phyloP scores from a whole-genome alignment of 1,284 basidiomycete species.

The Leccinum pachyderme region DNA sequence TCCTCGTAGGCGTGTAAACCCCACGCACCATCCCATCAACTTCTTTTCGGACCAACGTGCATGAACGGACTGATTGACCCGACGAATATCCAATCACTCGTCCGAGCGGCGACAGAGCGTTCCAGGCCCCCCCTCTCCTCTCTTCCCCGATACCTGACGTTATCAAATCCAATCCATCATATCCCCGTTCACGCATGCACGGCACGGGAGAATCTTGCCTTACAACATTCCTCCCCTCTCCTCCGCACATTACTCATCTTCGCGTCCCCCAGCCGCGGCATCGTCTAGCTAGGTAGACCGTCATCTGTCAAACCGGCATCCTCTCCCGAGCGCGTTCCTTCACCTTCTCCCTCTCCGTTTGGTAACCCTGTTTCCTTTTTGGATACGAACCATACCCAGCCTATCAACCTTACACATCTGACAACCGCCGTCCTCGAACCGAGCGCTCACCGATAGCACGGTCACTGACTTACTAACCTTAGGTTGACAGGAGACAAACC shows the following conservation, averaged over 20 bases:
- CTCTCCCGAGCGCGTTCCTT: background rate
- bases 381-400: background rate
- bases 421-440: background rate
- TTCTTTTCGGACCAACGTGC: background rate
- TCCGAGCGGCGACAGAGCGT: background rate
- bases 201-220: background rate
- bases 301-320: background rate
- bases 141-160: background rate
- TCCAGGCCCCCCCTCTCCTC: background rate
- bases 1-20: background rate
- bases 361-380: background rate
- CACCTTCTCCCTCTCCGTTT: background rate
- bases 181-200: background rate
- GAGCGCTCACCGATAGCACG: background rate
- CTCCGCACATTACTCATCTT: background rate
- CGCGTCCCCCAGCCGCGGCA: conserved; percentile 4
- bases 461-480: background rate
- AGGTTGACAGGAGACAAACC: background rate
- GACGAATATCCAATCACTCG: background rate
- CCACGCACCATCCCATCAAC: background rate
- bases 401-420: conserved; percentile 4
- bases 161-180: background rate
- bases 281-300: background rate
- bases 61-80: background rate
- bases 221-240: too few species aligned